Conservation (phyloP, 768 basidiomycete genomes). For the Pisolithus microcarpus region DNA sequence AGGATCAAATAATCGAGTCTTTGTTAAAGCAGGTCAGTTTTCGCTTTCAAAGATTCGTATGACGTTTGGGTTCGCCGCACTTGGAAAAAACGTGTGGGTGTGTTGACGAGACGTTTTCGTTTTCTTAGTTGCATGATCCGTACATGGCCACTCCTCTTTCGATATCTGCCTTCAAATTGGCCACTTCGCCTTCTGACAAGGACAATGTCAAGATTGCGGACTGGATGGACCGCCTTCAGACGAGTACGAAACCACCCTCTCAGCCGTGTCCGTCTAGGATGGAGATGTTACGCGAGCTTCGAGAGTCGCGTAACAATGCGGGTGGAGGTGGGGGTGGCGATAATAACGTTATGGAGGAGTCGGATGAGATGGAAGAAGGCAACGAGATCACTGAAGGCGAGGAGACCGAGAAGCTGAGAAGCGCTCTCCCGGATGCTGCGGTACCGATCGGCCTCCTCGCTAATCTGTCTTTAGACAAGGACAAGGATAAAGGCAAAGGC, state of each 20-base stretch:
- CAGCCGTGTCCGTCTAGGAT: constrained; percentile 28
- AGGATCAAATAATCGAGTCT: constrained; percentile 80
- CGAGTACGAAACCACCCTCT: constrained; percentile 46
- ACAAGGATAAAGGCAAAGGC: constrained; percentile 40
- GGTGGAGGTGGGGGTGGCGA: background rate
- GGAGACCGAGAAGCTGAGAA: constrained; percentile 40
- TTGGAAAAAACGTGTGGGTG: too few species aligned
- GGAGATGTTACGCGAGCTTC: constrained; percentile 24
- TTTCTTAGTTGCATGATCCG: constrained; percentile 55
- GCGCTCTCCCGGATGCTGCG: constrained; percentile 56
- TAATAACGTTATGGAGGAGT: constrained; percentile 29
- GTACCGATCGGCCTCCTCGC: constrained; percentile 75
- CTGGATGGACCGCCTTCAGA: constrained; percentile 68
- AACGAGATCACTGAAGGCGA: constrained; percentile 29
- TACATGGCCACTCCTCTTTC: constrained; percentile 73
- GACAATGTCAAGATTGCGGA: constrained; percentile 62
- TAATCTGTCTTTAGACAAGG: constrained; percentile 58
- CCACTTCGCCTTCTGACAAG: constrained; percentile 67
- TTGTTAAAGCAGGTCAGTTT: constrained; percentile 68
- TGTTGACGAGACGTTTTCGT: background rate
- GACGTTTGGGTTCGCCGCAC: background rate
- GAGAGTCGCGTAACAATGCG: constrained; percentile 28
- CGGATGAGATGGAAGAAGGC: constrained; percentile 32
- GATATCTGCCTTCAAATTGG: constrained; percentile 72
- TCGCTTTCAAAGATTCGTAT: background rate